Evolutionary conservation across 371 early-diverging fungal genomes (phyloP), one percentile per base, ranked within the genome.

Genomic region (Mortierella sp.): DNA sequence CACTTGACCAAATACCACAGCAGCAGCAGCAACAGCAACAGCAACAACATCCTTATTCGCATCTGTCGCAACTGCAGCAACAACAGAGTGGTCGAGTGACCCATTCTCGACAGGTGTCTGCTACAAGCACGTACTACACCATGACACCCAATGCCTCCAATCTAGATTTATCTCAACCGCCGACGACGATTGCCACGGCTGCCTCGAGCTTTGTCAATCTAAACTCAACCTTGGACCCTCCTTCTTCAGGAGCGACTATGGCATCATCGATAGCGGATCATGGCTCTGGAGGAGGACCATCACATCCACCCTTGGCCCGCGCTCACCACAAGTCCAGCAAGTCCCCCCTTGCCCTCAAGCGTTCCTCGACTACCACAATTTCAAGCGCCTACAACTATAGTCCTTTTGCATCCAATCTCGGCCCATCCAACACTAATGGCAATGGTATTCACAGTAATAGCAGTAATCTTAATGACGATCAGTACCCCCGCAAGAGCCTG

Each of bases 121-220:
- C 53, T 2, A 55, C n/a, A 30, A 68, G 72, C 28, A 64, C 77
- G 1, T 72, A 55, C 25, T 77, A 77, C 51, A 68, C 77, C 23
- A 51, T 61, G 56, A 77, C 72, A 0, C 77, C 77, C 1, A 77
- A 72, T 58, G 77, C 77, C 2, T 77, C 77, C 21, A 50, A 60
- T 46, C 25, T 72, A 50, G 77, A 77, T 23, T 62, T 77, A 7
- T 72, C 77, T 7, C 9, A 56, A 21, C 37, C 37, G 3, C 37
- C 37, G 9, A 37, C 37, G 37, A 37, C 37, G 3, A 3, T 37
- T 37, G 37, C 37, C 3, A 37, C 37, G 37, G 37, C 37, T 37
- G 64, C 55, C 7, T 30, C 67, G 2, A 72, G 65, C 23, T 25
- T 52, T 7, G 44, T 50, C 57, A 74, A 60, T 23, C 7, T 64